phyloP scores from a whole-genome alignment of 192 early-diverging fungal genomes.

The Coemansia sp. region DNA sequence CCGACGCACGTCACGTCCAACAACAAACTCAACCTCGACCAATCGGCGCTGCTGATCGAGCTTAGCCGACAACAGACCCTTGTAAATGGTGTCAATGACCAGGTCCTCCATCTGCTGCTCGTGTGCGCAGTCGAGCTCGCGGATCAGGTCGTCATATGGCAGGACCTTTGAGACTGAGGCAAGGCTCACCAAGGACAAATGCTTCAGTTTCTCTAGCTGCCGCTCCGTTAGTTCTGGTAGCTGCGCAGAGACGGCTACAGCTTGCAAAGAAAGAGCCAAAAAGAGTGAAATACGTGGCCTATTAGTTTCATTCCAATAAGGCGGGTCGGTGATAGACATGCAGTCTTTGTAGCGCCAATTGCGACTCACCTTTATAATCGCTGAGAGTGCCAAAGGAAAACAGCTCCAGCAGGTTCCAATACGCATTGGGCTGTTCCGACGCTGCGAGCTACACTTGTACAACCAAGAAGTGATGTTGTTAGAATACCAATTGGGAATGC shows the following conservation, averaged over 20 bases:
- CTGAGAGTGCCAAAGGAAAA: slow-evolving; percentile 37
- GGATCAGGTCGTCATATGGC: slow-evolving; percentile 32
- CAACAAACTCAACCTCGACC: slow-evolving; percentile 42
- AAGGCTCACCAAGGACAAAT: slow-evolving; percentile 38
- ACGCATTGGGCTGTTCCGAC: slow-evolving; percentile 22
- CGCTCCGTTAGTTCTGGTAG: slow-evolving; percentile 28
- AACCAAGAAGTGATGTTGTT: not conserved
- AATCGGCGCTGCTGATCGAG: slow-evolving; percentile 50
- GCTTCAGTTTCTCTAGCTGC: slow-evolving; percentile 46
- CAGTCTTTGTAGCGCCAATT: not conserved
- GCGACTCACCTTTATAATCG: slow-evolving; percentile 35
- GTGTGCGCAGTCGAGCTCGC: slow-evolving; percentile 28
- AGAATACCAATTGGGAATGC: not conserved
- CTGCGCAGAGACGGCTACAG: slow-evolving; percentile 13
- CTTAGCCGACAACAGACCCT: slow-evolving; percentile 39
- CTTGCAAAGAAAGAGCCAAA: not conserved
- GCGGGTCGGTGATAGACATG: not conserved
- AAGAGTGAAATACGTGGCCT: not conserved
- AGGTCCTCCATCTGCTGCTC: slow-evolving; percentile 52
- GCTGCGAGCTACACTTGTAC: slow-evolving; percentile 25
- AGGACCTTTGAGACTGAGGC: slow-evolving; percentile 34
- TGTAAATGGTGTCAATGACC: slow-evolving; percentile 51
- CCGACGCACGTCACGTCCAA: slow-evolving; percentile 45
- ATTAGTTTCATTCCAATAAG: not conserved
- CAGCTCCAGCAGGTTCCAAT: slow-evolving; percentile 33